phyloP scores from a whole-genome alignment of 2,329 filamentous ascomycete species.

The Orbilia javanica region DNA sequence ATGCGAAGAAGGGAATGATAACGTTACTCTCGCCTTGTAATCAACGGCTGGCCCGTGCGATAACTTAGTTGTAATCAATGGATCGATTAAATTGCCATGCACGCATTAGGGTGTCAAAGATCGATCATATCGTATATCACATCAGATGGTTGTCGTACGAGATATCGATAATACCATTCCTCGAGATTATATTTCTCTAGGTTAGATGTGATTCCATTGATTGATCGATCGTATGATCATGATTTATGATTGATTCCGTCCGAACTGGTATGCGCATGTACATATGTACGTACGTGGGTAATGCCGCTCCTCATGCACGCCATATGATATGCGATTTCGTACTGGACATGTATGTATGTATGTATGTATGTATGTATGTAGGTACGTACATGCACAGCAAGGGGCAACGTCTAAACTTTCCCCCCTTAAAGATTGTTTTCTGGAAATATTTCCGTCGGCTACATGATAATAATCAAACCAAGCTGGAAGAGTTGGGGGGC shows the following conservation, averaged over 20 bases:
- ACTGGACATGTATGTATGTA: too few species aligned
- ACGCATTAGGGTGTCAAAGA: too few species aligned
- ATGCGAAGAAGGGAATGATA: not conserved
- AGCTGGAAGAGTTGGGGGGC: not conserved
- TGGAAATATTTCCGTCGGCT: constrained; percentile 13
- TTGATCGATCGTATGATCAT: too few species aligned
- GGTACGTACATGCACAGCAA: not conserved
- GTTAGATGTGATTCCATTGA: too few species aligned
- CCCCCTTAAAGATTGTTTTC: not conserved
- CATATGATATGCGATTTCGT: constrained; percentile 11
- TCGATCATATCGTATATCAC: too few species aligned
- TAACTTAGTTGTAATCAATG: not conserved
- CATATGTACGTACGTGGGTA: too few species aligned
- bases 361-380: too few species aligned
- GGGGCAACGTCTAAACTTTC: not conserved
- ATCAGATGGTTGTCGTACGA: not conserved
- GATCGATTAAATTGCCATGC: too few species aligned
- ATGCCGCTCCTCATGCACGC: not conserved
- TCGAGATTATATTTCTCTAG: too few species aligned
- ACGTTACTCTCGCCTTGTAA: not conserved
- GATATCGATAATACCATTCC: too few species aligned
- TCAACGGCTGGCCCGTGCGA: not conserved
- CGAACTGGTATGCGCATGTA: too few species aligned
- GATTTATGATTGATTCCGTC: too few species aligned
- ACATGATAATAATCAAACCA: not conserved